These are phyloP conservation scores for Lactarius quietus DNA, from an alignment of 768 basidiomycete species.

Conservation along the genomic window DNA sequence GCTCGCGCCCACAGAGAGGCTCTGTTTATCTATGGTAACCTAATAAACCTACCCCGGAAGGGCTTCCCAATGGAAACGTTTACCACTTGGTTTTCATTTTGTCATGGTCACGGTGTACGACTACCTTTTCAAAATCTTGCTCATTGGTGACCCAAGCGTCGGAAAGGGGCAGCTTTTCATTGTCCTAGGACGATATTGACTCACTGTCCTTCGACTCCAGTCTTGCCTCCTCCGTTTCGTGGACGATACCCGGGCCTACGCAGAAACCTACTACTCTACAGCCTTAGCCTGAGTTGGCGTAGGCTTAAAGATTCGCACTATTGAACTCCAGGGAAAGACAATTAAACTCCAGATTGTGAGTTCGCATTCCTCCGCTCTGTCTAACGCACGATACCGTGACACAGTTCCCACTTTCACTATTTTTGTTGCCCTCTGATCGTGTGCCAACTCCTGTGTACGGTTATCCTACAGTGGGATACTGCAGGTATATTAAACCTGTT, in stretches of 20 bases:
- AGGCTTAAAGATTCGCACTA: constrained; percentile 98
- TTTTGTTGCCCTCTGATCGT: constrained; percentile 2
- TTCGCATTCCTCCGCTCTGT: constrained; percentile 17
- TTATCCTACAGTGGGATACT: constrained; percentile 47
- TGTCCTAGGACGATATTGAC: constrained; percentile 20
- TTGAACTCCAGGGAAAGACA: constrained; percentile 96
- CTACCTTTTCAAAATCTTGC: constrained; percentile 93
- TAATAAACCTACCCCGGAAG: too few relatives aligned
- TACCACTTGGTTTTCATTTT: constrained; percentile 21
- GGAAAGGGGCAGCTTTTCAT: constrained; percentile 60
- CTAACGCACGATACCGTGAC: too few relatives aligned
- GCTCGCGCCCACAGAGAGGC: too few relatives aligned
- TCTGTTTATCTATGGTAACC: too few relatives aligned
- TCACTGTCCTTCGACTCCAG: constrained; percentile 40
- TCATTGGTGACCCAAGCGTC: constrained; percentile 94
- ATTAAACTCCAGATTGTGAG: constrained; percentile 98
- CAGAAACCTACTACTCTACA: constrained; percentile 97
- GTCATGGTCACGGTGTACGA: constrained; percentile 89
- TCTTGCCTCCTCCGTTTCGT: constrained; percentile 91
- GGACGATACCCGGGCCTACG: constrained; percentile 97
- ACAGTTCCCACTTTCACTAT: not conserved
- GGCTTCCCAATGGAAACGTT: not conserved
- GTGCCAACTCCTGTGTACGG: too few relatives aligned
- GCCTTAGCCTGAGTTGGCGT: too few relatives aligned
- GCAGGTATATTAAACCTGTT: constrained; percentile 54